phyloP scores from a whole-genome alignment of 495 filamentous ascomycete species.

The Astrocystis sublimbata region DNA sequence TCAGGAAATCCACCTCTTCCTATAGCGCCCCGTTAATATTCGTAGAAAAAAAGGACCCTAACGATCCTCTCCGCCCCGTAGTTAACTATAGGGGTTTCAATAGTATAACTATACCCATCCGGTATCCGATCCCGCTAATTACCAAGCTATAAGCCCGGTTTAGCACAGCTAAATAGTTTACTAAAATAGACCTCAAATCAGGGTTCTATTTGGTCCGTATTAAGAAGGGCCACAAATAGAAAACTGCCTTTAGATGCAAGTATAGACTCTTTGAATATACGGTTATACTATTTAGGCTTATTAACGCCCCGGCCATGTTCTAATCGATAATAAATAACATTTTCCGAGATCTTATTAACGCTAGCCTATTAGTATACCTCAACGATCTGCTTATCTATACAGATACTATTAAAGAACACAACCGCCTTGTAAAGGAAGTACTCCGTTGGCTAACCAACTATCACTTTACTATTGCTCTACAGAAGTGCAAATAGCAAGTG shows the following conservation, averaged over 20 bases:
- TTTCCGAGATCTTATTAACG: not conserved
- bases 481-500: not conserved
- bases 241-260: not conserved
- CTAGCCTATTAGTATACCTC: not conserved
- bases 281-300: not conserved
- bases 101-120: not conserved
- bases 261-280: not conserved
- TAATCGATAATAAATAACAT: not conserved
- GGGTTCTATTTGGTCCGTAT: not conserved
- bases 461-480: not conserved
- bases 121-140: not conserved
- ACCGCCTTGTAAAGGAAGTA: not conserved
- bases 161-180: not conserved
- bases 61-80: not conserved
- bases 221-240: not conserved
- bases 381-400: not conserved
- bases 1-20: not conserved
- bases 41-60: not conserved
- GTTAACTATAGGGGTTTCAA: not conserved
- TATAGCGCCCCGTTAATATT: not conserved
- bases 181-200: no score
- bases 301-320: not conserved
- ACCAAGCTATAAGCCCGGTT: not conserved
- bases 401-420: not conserved
- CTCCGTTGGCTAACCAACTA: not conserved